phyloP scores from a whole-genome alignment of 2,329 filamentous ascomycete genomes.

The Zymoseptoria ardabiliae region DNA sequence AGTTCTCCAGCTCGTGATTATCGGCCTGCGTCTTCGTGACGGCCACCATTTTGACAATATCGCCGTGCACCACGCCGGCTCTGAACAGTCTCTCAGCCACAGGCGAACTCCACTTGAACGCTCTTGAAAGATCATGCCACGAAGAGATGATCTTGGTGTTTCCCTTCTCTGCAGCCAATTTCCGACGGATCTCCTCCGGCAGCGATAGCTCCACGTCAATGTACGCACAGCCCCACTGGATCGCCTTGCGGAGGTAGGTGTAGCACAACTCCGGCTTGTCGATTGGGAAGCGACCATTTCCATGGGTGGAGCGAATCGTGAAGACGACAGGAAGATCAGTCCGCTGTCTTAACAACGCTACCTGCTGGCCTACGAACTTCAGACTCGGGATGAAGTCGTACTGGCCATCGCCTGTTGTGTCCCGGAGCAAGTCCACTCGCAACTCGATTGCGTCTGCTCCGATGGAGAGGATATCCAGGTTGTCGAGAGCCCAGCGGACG shows the following conservation, averaged over 20 bases:
- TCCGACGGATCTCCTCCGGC: conserved; percentile 64
- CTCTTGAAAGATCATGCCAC: conserved; percentile 81
- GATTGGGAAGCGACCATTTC: conserved; percentile 82
- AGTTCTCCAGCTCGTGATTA: conserved; percentile 86
- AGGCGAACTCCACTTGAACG: conserved; percentile 72
- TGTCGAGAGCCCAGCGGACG: conserved; percentile 72
- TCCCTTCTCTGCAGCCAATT: conserved; percentile 61
- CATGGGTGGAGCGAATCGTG: conserved; percentile 71
- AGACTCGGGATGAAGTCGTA: conserved; percentile 65
- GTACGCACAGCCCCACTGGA: conserved; percentile 86
- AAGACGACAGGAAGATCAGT: conserved; percentile 88
- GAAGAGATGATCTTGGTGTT: conserved; percentile 85
- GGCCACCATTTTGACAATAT: conserved; percentile 74
- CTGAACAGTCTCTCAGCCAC: conserved; percentile 66
- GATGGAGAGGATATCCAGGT: conserved; percentile 79
- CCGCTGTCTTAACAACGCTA: conserved; percentile 74
- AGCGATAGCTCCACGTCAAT: conserved; percentile 86
- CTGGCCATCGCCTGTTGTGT: conserved; percentile 56
- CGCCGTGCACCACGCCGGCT: conserved; percentile 64
- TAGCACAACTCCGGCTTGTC: conserved; percentile 68
- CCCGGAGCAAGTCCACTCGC: conserved; percentile 71
- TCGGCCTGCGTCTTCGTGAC: conserved; percentile 75
- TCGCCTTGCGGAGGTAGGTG: conserved; percentile 71
- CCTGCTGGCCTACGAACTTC: conserved; percentile 63
- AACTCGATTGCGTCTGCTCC: conserved; percentile 81